phyloP scores from a whole-genome alignment of 2,329 filamentous ascomycete species.

The Calonectria pteridis region DNA sequence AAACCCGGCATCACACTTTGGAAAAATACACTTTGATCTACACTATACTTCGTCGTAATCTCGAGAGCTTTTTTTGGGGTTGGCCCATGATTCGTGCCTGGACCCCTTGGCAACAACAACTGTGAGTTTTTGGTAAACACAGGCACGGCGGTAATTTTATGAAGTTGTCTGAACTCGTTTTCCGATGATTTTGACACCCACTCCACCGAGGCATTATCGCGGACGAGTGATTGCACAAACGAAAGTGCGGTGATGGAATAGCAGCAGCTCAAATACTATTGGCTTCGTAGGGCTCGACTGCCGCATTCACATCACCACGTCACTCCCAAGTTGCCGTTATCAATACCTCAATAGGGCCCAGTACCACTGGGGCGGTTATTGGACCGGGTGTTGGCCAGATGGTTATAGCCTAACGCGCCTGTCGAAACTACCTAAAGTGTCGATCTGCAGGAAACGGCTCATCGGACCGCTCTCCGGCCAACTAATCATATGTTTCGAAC shows the following conservation, averaged over 20 bases:
- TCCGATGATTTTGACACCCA: not conserved
- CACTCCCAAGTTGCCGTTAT: not conserved
- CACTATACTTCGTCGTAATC: not conserved
- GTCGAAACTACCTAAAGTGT: not conserved
- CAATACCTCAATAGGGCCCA: not conserved
- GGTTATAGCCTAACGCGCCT: too few relatives aligned
- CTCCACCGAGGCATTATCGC: not conserved
- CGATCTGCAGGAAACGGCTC: not conserved
- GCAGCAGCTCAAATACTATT: not conserved
- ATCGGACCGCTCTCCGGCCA: not conserved
- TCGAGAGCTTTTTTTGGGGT: slow-evolving; percentile 6
- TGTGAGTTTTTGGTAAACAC: slow-evolving; percentile 10
- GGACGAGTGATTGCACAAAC: not conserved
- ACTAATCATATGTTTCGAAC: not conserved
- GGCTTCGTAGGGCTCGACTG: too few relatives aligned
- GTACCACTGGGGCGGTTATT: not conserved
- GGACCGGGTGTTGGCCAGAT: not conserved
- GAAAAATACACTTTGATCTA: not conserved
- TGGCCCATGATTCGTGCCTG: slow-evolving; percentile 30
- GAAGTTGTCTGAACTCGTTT: not conserved
- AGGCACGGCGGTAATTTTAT: not conserved
- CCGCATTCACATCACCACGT: not conserved
- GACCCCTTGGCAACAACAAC: slow-evolving; percentile 22
- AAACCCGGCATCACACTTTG: not conserved
- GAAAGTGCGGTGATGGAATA: not conserved